Percentiles rank a stretch among this genome's conserved stretches.
Conservation (phyloP, 805 yeast genomes). For the Priceomyces medius region DNA sequence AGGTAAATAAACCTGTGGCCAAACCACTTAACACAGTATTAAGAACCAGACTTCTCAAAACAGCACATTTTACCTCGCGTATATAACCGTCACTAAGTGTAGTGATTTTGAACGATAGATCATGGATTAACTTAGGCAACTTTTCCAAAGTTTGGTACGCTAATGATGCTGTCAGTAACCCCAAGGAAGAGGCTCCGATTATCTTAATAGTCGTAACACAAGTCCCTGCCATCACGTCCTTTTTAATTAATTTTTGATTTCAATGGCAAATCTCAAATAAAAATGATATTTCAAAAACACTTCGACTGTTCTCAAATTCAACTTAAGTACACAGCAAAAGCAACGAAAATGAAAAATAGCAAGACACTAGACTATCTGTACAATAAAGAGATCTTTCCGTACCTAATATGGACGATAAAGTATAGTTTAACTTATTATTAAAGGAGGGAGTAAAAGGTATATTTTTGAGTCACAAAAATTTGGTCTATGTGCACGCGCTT, state of each 20-base stretch:
- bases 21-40: slow-evolving; percentile 43
- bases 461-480: not conserved
- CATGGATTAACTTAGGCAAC: slow-evolving; percentile 28
- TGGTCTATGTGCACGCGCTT: not conserved
- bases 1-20: slow-evolving; percentile 50
- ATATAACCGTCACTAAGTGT: slow-evolving; percentile 9
- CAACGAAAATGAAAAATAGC: not conserved
- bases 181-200: slow-evolving; percentile 65
- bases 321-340: not conserved
- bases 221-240: slow-evolving; percentile 22
- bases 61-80: slow-evolving; percentile 17
- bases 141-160: slow-evolving; percentile 37
- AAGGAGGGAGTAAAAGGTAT: not conserved
- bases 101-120: slow-evolving; percentile 23
- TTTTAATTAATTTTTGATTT: not conserved
- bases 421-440: not conserved
- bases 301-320: not conserved
- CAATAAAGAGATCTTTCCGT: not conserved
- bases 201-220: slow-evolving; percentile 52
- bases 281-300: not conserved
- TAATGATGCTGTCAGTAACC: slow-evolving; percentile 58
- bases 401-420: not conserved
- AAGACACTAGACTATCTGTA: not conserved
- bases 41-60: slow-evolving; percentile 21
- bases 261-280: slow-evolving; percentile 1